Conservation (phyloP, 2,329 filamentous ascomycete genomes). For the Trichoderma koningii region DNA sequence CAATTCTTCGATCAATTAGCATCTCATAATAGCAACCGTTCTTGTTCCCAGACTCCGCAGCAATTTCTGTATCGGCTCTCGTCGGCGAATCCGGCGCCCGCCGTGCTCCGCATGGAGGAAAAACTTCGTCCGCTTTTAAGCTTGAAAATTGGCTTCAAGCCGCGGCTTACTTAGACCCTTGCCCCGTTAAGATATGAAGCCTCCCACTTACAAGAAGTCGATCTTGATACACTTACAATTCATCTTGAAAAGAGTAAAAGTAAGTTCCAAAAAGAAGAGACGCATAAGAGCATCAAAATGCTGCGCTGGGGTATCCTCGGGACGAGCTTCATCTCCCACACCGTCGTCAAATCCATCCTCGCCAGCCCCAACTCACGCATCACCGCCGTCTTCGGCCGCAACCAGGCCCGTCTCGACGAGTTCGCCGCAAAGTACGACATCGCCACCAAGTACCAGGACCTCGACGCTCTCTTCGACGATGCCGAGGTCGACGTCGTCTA, state of each 20-base stretch:
- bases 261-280: not conserved
- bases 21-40: not conserved
- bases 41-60: slow-evolving; percentile 4
- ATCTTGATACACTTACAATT: not conserved
- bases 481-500: slow-evolving; percentile 35
- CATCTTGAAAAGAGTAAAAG: not conserved
- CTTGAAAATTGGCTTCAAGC: slow-evolving; percentile 16
- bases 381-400: slow-evolving; percentile 35
- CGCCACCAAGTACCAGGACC: slow-evolving; percentile 29
- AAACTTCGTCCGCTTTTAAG: slow-evolving; percentile 5
- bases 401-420: slow-evolving; percentile 31
- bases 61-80: slow-evolving; percentile 7
- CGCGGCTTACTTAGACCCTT: not conserved
- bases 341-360: slow-evolving; percentile 33
- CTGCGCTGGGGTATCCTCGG: slow-evolving; percentile 37
- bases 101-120: slow-evolving; percentile 14
- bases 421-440: slow-evolving; percentile 35
- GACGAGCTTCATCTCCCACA: slow-evolving; percentile 37
- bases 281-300: slow-evolving; percentile 22
- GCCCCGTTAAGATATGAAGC: not conserved
- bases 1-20: not conserved
- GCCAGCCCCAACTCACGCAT: slow-evolving; percentile 32
- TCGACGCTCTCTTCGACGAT: slow-evolving; percentile 34
- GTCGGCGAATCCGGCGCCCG: slow-evolving; percentile 19
- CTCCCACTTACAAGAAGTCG: not conserved